Evolutionary conservation across 352 stramenopile species (phyloP).

Genomic region (Globisporangium perplexum): DNA sequence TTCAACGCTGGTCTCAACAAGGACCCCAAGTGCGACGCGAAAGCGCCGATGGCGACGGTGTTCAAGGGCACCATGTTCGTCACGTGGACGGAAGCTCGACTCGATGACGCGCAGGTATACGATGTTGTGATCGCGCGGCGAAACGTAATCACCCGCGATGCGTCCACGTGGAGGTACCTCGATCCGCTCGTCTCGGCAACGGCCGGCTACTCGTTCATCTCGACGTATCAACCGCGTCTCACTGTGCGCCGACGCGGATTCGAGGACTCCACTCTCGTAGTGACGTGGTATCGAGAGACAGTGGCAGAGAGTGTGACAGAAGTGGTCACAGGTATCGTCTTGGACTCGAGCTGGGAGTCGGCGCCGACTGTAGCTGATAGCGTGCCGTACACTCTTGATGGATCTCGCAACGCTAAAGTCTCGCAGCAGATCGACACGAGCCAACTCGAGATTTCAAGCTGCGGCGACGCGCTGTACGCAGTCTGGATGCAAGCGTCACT

Average conservation of each 20-base stretch:
- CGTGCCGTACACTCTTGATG: constrained; percentile 17
- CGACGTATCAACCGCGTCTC: constrained; percentile 33
- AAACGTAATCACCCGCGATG: constrained; percentile 49
- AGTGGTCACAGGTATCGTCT: constrained; percentile 30
- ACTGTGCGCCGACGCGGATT: constrained; percentile 38
- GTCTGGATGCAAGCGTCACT: constrained; percentile 9
- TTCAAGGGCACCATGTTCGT: constrained; percentile 59
- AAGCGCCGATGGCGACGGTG: constrained; percentile 28
- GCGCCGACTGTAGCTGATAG: constrained; percentile 14
- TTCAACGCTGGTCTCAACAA: constrained; percentile 37
- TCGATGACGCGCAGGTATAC: constrained; percentile 24
- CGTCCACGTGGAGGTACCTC: constrained; percentile 49
- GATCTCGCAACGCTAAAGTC: neutral
- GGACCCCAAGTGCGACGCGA: constrained; percentile 36
- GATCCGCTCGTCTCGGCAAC: constrained; percentile 21
- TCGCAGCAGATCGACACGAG: neutral
- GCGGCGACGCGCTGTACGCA: constrained; percentile 11
- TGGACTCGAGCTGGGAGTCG: constrained; percentile 38
- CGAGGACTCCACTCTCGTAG: constrained; percentile 38
- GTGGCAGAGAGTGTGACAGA: constrained; percentile 30
- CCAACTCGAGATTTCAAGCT: constrained; percentile 12
- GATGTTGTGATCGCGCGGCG: constrained; percentile 42
- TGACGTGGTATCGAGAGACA: constrained; percentile 59
- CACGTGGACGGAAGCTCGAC: constrained; percentile 38
- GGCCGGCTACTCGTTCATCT: constrained; percentile 31